These are phyloP conservation scores for Kwoniella heveanensis DNA, from an alignment of 768 basidiomycete species.

Conservation along the genomic window DNA sequence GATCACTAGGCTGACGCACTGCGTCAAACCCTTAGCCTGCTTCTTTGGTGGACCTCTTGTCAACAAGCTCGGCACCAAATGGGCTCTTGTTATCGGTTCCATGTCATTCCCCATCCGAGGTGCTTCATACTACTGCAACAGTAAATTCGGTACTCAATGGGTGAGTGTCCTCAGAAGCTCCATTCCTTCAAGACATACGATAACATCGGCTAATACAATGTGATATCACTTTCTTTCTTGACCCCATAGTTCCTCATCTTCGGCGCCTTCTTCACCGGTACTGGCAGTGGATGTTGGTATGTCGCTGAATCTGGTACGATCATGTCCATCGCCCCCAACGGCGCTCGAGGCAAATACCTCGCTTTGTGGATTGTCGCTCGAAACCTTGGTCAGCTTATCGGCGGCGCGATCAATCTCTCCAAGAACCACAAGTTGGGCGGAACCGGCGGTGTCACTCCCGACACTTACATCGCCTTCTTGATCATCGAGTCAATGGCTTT, in stretches of 20 bases:
- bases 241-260: constrained; percentile 17
- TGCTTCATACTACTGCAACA: constrained; percentile 22
- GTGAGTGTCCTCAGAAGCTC: not conserved
- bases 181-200: no score
- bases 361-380: constrained; percentile 31
- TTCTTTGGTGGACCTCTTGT: constrained; percentile 43
- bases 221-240: no score
- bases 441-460: constrained; percentile 19
- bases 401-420: constrained; percentile 32
- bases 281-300: constrained; percentile 21
- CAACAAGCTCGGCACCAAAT: constrained; percentile 44
- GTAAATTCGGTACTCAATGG: constrained; percentile 23
- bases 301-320: constrained; percentile 35
- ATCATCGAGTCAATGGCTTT: constrained; percentile 23
- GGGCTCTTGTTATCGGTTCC: constrained; percentile 34
- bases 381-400: constrained; percentile 28
- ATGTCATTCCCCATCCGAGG: constrained; percentile 24
- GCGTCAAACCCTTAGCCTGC: no score
- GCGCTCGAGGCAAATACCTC: constrained; percentile 33
- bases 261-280: constrained; percentile 28
- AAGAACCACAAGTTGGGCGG: constrained; percentile 18
- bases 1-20: no score
- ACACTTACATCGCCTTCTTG: constrained; percentile 25
- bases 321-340: constrained; percentile 30
- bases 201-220: no score